A percentile compares a stretch with the other conserved stretches of the same genome.
Conservation (phyloP, 1,284 basidiomycete species). For the Trametes sp. region DNA sequence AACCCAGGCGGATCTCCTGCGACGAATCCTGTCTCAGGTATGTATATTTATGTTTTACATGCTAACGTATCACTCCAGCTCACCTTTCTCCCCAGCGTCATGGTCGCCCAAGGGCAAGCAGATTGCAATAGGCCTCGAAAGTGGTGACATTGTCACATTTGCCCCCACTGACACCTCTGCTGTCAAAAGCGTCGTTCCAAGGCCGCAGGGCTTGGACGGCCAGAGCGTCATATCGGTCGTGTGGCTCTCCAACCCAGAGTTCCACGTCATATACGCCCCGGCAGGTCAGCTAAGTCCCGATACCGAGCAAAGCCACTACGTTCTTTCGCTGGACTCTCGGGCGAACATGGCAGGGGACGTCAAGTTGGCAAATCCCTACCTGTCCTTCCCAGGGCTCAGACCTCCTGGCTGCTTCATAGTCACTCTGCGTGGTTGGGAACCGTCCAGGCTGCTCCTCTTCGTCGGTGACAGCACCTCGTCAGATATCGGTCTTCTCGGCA, state of each 20-base stretch:
- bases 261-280: conserved; percentile 73
- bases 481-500: conserved; percentile 77
- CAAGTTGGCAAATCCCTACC: conserved; percentile 58
- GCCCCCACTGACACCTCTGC: conserved; percentile 62
- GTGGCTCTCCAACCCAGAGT: conserved; percentile 81
- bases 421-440: conserved; percentile 71
- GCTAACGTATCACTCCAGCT: conserved; percentile 9
- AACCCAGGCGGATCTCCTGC: conserved; percentile 53
- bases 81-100: conserved; percentile 54
- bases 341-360: conserved; percentile 56
- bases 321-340: conserved; percentile 69
- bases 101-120: conserved; percentile 93
- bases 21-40: conserved; percentile 64
- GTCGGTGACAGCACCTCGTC: conserved; percentile 78
- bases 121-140: conserved; percentile 76
- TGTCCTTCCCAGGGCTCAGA: conserved; percentile 60
- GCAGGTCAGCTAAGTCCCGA: conserved; percentile 51
- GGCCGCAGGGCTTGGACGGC: conserved; percentile 58
- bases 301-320: conserved; percentile 62
- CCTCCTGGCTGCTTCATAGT: conserved; percentile 64
- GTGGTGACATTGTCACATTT: conserved; percentile 78
- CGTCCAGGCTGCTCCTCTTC: conserved; percentile 66
- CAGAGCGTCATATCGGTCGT: conserved; percentile 62
- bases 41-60: conserved; percentile 7
- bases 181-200: conserved; percentile 64